Conservation (phyloP, 345 rosid species). For the Populus tremula region DNA sequence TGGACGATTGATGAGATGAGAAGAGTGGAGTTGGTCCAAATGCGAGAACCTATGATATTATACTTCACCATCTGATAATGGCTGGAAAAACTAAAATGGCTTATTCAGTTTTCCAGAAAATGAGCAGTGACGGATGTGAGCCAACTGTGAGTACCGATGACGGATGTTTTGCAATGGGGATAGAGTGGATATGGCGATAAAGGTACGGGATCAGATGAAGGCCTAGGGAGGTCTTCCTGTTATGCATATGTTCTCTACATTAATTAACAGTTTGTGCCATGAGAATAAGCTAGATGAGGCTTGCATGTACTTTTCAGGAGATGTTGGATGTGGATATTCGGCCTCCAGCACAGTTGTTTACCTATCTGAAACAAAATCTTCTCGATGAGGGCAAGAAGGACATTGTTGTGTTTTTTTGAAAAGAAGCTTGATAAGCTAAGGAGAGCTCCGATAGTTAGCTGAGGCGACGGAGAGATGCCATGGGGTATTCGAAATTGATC, state of each 20-base stretch:
- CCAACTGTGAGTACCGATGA: constrained; percentile 73
- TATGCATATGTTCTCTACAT: constrained; percentile 78
- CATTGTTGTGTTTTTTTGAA: constrained; percentile 37
- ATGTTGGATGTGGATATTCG: constrained; percentile 85
- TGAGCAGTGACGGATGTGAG: constrained; percentile 43
- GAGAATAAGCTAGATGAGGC: constrained; percentile 66
- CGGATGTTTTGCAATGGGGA: constrained; percentile 82
- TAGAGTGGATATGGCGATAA: constrained; percentile 57
- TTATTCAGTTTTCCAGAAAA: constrained; percentile 51
- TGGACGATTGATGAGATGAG: constrained; percentile 69
- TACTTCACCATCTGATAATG: constrained; percentile 61
- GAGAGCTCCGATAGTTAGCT: constrained; percentile 49
- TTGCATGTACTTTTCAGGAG: constrained; percentile 69
- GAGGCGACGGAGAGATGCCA: constrained; percentile 10
- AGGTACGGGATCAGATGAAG: constrained; percentile 75
- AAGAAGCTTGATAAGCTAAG: constrained; percentile 62
- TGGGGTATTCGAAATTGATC: background rate
- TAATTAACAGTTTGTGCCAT: constrained; percentile 58
- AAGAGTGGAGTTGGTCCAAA: constrained; percentile 52
- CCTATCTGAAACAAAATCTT: constrained; percentile 71
- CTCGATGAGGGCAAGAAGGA: constrained; percentile 57
- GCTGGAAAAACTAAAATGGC: constrained; percentile 55
- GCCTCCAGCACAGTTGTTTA: constrained; percentile 69
- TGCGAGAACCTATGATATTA: constrained; percentile 71
- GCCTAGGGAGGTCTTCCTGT: constrained; percentile 70